Base-by-base conservation (phyloP, 306 rosid genomes). In the Dicorynia guianensis region DNA sequence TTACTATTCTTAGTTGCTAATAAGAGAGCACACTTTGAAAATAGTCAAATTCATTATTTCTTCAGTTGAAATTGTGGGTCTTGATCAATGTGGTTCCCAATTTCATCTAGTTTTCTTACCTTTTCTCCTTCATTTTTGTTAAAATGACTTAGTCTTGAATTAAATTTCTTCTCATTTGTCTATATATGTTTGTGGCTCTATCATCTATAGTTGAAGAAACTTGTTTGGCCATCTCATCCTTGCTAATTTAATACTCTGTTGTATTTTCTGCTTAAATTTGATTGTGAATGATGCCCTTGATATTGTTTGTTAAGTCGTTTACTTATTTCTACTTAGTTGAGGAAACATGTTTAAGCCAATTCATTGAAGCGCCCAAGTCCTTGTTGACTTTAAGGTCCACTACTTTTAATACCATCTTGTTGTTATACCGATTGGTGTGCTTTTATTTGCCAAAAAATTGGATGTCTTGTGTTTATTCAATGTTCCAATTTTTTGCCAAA, bases 401-500 rank as follows among this genome's bases (percentile, higher is more conserved):
- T 36, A 11, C 55, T 3, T 4, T 3, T 19, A 43, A 30, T 57
- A 66, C 43, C 63, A 56, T 83, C 30, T 71, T 46, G 34, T 76
- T 55, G 30, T 67, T 39, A 72, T 38, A 67, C 43, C 76, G 66
- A 55, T 72, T 80, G 81, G 79, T 77, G 59, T 15, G 9, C 63
- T 40, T 40, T 54, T 59, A 48, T 67, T 60, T 1, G 68, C 39
- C n/a, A 8, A 70, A 69, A 72, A 74, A 48, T 25, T 61, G 65
- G 43, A 63, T 13, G 19, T 71, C 50, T 6, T 30, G 40, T 57
- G 4, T 59, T 64, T 48, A 66, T 48, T 42, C 62, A 72, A 43
- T 68, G 63, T 54, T 58, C 11, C 43, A 65, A 8, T 63, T 71
- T 67, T 62, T 15, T 72, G 19, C 70, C 75, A 95, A 97, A 87